Conservation (phyloP, 1,139 yeast species). For the Diutina sp. region DNA sequence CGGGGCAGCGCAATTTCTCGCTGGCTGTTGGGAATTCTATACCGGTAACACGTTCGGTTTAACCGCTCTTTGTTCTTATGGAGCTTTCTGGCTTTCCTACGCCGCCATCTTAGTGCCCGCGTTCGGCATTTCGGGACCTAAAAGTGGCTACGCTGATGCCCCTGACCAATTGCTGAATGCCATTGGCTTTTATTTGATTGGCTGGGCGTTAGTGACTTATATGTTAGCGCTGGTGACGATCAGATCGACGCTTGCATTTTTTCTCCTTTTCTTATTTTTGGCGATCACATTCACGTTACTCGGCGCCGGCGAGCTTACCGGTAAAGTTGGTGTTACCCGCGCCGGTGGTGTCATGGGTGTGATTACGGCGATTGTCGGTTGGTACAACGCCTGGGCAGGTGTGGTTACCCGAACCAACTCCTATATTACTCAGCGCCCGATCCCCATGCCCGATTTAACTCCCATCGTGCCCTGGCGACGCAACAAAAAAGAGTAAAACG, state of each 20-base stretch:
- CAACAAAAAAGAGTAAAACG: background rate
- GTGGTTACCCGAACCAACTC: conserved; percentile 23
- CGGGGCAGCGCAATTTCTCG: conserved; percentile 50
- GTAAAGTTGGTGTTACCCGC: conserved; percentile 28
- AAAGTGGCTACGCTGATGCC: conserved; percentile 31
- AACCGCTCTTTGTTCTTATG: conserved; percentile 56
- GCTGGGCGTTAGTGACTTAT: conserved; percentile 55
- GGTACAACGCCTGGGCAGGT: conserved; percentile 40
- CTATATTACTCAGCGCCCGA: conserved; percentile 21
- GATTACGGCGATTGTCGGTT: conserved; percentile 46
- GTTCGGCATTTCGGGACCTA: conserved; percentile 30
- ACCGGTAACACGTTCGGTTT: conserved; percentile 56
- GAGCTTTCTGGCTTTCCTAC: conserved; percentile 65
- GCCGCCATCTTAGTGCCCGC: conserved; percentile 44
- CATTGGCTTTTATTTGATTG: conserved; percentile 47
- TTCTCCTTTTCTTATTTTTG: conserved; percentile 38
- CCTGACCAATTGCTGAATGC: conserved; percentile 35
- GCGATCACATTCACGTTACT: conserved; percentile 43
- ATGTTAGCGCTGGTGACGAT: conserved; percentile 44
- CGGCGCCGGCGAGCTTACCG: conserved; percentile 43
- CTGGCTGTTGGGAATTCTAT: conserved; percentile 55
- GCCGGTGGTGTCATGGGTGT: conserved; percentile 70
- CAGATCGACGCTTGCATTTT: conserved; percentile 54
- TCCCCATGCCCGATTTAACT: conserved; percentile 14
- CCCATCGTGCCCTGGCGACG: background rate